Percentiles rank a stretch among this genome's conserved stretches.
Evolutionary conservation across 2,329 filamentous ascomycete species (phyloP).

Genomic region (Alternaria arborescens): DNA sequence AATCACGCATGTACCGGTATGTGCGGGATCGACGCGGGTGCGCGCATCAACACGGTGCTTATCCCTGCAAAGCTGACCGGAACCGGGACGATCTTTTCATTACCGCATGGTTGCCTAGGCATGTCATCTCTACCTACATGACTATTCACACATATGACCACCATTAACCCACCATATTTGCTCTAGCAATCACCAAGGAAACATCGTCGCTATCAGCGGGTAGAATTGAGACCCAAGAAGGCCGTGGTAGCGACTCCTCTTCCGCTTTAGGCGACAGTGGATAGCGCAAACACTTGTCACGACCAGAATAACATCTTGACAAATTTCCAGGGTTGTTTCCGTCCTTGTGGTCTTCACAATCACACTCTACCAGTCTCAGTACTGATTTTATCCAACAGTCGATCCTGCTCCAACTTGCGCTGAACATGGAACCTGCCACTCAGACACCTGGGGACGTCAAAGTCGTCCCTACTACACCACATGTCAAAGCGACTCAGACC

Average conservation of each 20-base stretch:
- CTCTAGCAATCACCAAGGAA: background rate
- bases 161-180: background rate
- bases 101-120: background rate
- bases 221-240: background rate
- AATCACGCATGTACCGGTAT: background rate
- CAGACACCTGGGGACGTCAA: background rate
- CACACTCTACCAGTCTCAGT: background rate
- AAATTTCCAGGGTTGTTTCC: background rate
- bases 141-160: background rate
- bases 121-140: background rate
- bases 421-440: background rate
- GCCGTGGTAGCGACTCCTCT: background rate
- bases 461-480: constrained; percentile 3
- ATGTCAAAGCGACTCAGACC: background rate
- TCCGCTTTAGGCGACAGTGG: background rate
- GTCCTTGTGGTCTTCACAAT: background rate
- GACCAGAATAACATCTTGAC: background rate
- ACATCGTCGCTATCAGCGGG: background rate
- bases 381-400: background rate
- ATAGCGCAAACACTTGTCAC: background rate
- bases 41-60: background rate
- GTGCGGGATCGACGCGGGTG: background rate
- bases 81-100: background rate
- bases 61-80: background rate
- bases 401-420: background rate